Base-by-base conservation (phyloP, 106 monocot species). In the Hemerocallis citrina region DNA sequence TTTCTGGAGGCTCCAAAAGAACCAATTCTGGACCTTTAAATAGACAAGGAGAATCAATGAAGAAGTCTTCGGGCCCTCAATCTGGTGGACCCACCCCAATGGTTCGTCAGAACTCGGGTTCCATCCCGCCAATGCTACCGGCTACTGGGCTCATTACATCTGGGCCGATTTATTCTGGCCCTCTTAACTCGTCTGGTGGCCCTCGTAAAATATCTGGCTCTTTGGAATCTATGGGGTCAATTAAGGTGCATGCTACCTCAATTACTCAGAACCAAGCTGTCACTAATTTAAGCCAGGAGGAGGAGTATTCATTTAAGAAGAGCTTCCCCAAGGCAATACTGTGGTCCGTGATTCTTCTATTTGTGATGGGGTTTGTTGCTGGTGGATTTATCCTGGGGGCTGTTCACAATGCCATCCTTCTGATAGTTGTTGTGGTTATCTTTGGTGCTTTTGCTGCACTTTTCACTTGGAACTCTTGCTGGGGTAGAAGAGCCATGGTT, bases 91-190 rank as follows among this genome's bases (percentile, higher is more conserved):
- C 39, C 19, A 43, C 34, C 14, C 67, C 52, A 34, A 52, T 62
- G 31, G 55, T 34, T 43, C 62, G 68, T 34, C 64, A 76, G n/a
- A 76, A 65, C 52, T 76, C 76, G 0, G 70, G 70, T 21, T 65
- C 76, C 6, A 39, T 70, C 23, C 24, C 67, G 21, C 70, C 75
- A 11, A 62, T 75, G 51, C 68, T 76, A 10, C 76, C 76, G 13
- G 59, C 70, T 31, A 76, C 76, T 27, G 76, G 76, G 3, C 65
- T 76, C n/a, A 76, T 76, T 28, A 76, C 76, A 51, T 76, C 76
- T 28, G 76, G 76, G 4, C 76, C 76, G 13, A 51, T 76, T 22
- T 65, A 55, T 46, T 76, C 71, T 7, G 71, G 71, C 2, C 69
- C 63, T 14, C 47, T 75, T 37, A 75, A 69, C 40, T 69, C 75